Evolutionary conservation across 768 basidiomycete genomes (phyloP), one percentile per base, ranked within the genome.

Genomic region (Mycena albidolilacea): DNA sequence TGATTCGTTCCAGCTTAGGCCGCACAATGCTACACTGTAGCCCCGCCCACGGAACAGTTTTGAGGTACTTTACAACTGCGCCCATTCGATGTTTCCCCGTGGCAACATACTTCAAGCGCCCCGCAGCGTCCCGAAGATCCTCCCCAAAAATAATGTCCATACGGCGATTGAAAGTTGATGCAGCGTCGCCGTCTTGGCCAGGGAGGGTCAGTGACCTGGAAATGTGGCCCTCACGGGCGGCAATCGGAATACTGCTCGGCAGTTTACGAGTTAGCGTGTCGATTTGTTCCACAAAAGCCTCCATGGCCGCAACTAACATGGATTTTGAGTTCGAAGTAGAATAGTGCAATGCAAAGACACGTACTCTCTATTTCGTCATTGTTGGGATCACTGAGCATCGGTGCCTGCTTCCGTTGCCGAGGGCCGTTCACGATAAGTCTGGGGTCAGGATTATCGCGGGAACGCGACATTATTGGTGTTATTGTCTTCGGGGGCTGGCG

Each of bases 91-190:
- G 30, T 12, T 44, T 38, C 35, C 69, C 69, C 1, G 19, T 1
- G 15, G 44, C 19, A 43, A 70, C 50, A 37, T 64, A 39, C 15
- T 57, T 35, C 6, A 70, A 46, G 10, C 57, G 69, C 19, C 69
- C 69, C 7, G 17, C 17, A 15, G 63, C 54, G 55, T 70, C 57
- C 19, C 69, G 54, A 52, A 44, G n/a, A n/a, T 70, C 63, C 12
- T 70, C 52, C 3, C 62, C 69, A 38, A 70, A 70, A 15, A 70
- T 54, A 23, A 70, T n/a, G 19, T 70, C 69, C 55, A 70, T 50
- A 11, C 69, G 69, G 44, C 55, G 69, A 12, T 38, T 69, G 59
- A 60, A 69, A 41, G 67, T 69, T 21, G 59, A 61, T n/a, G 59
- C 46, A 37, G 59, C 43, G 15, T 67, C 43, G 9, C 65, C 65